Base-by-base conservation (phyloP, 169 alveolate genomes). In the Perkinsus chesapeaki region DNA sequence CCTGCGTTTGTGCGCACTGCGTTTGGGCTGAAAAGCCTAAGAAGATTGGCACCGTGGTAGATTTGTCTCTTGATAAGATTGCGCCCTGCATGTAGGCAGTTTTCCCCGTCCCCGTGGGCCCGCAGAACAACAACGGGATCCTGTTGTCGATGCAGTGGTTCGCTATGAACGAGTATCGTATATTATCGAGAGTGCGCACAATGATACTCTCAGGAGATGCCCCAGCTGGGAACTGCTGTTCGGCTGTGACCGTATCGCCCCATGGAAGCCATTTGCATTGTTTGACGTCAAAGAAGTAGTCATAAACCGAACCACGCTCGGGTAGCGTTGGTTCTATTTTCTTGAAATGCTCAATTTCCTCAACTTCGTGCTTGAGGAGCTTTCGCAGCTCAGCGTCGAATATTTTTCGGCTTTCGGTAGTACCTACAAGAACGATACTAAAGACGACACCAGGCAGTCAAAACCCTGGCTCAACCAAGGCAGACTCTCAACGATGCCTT, bases 81-180 rank as follows among this genome's bases (percentile, higher is more conserved):
- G 98, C 97, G 95, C 97, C 96, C 96, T 96, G 96, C 96, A 97
- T 96, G 97, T 93, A 98, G 95, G 48, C 97, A 31, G 99, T 97
- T 94, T 98, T 98, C 92, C 99, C 99, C 31, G 99, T 98, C 27
- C 99, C 99, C 1, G 99, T 98, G 16, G 98, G 98, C 0, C 99
- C 99, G 90, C 98, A 96, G 92, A 98, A 95, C 92, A 98, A 95
- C 72, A 96, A 93, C 94, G 97, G 98, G 93, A 96, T 96, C 39
- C 95, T 96, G 93, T 95, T 95, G 48, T 95, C 93, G 27, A 96
- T 95, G 39, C 97, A 94, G 39, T 95, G 95, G 48, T 96, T 95
- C 73, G 97, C 92, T 91, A 98, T 93, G 93, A 96, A 96, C 73
- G 96, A 94, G 94, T 96, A 96, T 94, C 98, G 97, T 37, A 98